Evolutionary conservation across 2,329 filamentous ascomycete species (phyloP).

Genomic region (Dryadomyces quercus-mongolicae): DNA sequence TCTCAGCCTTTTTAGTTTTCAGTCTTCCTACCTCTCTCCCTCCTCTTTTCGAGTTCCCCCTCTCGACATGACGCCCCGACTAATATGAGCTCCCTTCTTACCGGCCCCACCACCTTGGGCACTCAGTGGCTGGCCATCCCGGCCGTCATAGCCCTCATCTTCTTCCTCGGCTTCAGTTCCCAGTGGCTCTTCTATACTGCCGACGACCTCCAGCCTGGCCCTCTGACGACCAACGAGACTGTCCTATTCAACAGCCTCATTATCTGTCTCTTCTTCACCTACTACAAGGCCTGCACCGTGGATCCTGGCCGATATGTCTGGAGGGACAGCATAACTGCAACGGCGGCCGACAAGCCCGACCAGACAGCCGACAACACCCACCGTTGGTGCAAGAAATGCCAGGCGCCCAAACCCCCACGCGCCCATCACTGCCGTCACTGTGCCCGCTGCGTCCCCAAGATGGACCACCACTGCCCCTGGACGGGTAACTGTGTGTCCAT

Average conservation of each 20-base stretch:
- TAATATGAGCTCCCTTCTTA: constrained; percentile 15
- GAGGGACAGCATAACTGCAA: neutral
- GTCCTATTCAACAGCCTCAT: constrained; percentile 56
- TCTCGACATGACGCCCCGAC: neutral
- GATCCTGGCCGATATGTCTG: constrained; percentile 41
- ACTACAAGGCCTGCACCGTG: constrained; percentile 47
- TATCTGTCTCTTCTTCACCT: constrained; percentile 53
- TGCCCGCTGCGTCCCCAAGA: constrained; percentile 61
- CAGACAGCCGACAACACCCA: neutral
- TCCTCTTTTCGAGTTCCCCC: neutral
- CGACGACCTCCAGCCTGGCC: constrained; percentile 45
- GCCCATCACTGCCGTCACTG: constrained; percentile 76
- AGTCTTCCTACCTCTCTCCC: neutral
- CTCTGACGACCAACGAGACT: constrained; percentile 43
- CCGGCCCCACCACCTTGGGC: constrained; percentile 26
- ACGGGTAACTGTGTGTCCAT: constrained; percentile 73
- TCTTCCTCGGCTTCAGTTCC: constrained; percentile 59
- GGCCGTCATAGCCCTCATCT: constrained; percentile 51
- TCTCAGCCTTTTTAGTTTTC: neutral
- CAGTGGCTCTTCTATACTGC: constrained; percentile 57
- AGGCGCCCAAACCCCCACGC: constrained; percentile 60
- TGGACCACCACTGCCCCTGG: constrained; percentile 86
- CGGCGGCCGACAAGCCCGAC: neutral
- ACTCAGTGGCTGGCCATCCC: constrained; percentile 54
- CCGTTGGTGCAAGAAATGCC: constrained; percentile 67